Base-by-base conservation (phyloP, 495 filamentous ascomycete species). In the Xeromyces bisporus region DNA sequence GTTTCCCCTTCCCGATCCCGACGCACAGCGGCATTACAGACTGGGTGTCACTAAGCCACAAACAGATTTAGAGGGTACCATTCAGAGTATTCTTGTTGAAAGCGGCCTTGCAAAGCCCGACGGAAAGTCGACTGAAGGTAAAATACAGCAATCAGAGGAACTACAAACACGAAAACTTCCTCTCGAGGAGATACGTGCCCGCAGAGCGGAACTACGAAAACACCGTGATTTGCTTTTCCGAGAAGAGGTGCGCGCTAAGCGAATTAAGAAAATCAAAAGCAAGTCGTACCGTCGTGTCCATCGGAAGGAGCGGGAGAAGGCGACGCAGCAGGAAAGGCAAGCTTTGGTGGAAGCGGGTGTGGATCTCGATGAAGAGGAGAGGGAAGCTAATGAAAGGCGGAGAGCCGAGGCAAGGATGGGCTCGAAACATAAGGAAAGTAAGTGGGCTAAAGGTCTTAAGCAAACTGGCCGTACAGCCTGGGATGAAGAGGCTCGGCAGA, bases 241-340 rank as follows among this genome's bases (percentile, higher is more conserved):
- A n/a, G 91, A 97, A 49, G 79, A 92, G 50, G 69, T 76, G 0
- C 73, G 82, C 31, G 69, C 84, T 3, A 93, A 87, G 55, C 75
- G 89, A 2, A 79, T 97, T 51, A 93, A 93, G 53, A 96, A 94
- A 60, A 97, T 97, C 50, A 97, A 97, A 61, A 85, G 77, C 43
- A 96, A 93, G 46, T 69, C 84, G 0, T 97, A 86, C 46, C 76
- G 84, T 11, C 74, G 85, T 30, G 75, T 96, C 14, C 91, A 94
- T 48, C 75, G 89, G 21, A 93, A 80, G 43, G 81, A 93, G 42
- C 67, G 73, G 8, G 72, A 82, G 46, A 72, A 72, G 35, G 56
- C 76, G 25, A 74, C 79, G 37, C 63, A 81, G 30, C 69, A 71
- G n/a, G 74, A 83, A 31, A 63, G 67, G 15, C 73, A 82, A 25